Percentiles rank a stretch among this genome's conserved stretches.
Conservation (phyloP, 441 rosid species). For the Daphne laureola region DNA sequence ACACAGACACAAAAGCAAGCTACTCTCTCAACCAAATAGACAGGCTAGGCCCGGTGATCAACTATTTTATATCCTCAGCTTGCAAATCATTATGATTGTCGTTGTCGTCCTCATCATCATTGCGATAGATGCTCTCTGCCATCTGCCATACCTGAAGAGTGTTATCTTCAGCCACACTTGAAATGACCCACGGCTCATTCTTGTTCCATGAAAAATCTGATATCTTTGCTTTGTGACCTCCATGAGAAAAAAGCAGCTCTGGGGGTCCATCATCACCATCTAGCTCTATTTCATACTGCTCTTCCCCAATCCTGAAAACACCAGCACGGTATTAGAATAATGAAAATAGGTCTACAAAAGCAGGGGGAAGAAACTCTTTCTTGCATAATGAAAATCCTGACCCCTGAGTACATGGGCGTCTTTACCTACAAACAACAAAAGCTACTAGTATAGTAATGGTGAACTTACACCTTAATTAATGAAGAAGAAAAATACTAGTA, state of each 20-base stretch:
- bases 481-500: constrained; percentile 11
- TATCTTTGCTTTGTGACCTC: constrained; percentile 83
- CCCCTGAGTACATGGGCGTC: too few species aligned
- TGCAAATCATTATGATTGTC: constrained; percentile 19
- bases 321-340: background rate
- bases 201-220: constrained; percentile 88
- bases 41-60: too few species aligned
- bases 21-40: too few species aligned
- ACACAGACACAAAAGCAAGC: too few species aligned
- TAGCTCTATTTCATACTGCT: constrained; percentile 68
- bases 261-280: constrained; percentile 92
- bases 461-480: background rate
- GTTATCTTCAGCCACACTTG: constrained; percentile 84
- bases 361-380: background rate
- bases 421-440: too few species aligned
- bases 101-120: constrained; percentile 33
- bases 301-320: constrained; percentile 73
- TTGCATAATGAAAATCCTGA: too few species aligned
- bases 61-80: background rate
- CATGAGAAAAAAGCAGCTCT: constrained; percentile 80
- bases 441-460: background rate
- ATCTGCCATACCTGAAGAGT: constrained; percentile 80
- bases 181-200: constrained; percentile 70
- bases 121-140: constrained; percentile 72
- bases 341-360: background rate